Evolutionary conservation across 164 flowering plant genomes (phyloP), one percentile per base, ranked within the genome.

Genomic region (Aristolochia fimbriata): DNA sequence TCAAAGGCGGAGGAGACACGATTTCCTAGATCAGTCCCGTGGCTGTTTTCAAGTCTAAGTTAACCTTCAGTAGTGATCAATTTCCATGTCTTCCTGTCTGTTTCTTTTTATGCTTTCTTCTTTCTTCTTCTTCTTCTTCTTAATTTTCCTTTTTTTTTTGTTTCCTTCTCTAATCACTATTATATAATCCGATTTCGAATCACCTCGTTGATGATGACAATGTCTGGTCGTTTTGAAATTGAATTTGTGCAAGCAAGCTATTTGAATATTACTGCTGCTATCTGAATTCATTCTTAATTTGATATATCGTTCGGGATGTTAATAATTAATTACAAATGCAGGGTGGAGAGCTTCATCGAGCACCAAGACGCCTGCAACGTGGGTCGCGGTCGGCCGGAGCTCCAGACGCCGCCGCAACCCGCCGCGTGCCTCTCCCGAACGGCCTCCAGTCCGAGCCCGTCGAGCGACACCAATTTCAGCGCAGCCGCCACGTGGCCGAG

Each of bases 331-430:
- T 8, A 57, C 10, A 11, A 9, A 1, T n/a, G 11, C 59, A 91
- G 97, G 68, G 97, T 91, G 61, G 97, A 91, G 69, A 91, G 97
- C 62, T 91, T 91, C 80, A 91, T 91, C 0, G 97, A 91, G 55
- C 97, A 91, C 61, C 96, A 91, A 78, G 97, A 91, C 48, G 78
- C 94, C 37, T 91, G 97, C 72, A 84, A 69, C 59, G 73, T 79
- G 61, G 81, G 87, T 2, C 81, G 78, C 0, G 58, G 73, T 19
- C 75, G 79, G 20, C 60, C 83, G 0, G 86, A 85, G 14, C 47
- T 72, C 23, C 77, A 59, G 74, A 71, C 66, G 30, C 70, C 58
- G 47, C 85, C 71, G 37, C 70, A 27, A 27, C 30, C 30, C 2
- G 30, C 84, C 1, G 79, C 80, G 19, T 84, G 89, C 68, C 60